Base-by-base conservation (phyloP, 2,329 filamentous ascomycete genomes). In the Aspergillus pseudonomiae region DNA sequence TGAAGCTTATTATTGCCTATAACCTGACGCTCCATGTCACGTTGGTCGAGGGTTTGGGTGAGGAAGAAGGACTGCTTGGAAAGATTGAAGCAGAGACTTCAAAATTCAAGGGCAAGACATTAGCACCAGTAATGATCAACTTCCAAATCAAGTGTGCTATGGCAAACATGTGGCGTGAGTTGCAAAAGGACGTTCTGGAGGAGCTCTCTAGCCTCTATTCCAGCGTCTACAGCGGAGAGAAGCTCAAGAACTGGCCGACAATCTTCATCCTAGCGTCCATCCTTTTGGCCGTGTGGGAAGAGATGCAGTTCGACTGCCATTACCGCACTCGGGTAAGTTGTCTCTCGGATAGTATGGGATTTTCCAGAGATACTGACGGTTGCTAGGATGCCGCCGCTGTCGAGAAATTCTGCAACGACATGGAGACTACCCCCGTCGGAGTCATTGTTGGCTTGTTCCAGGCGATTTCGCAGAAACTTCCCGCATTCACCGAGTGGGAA, bases 221-320 rank as follows among this genome's bases (percentile, higher is more conserved):
- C n/a, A 96, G 93, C 68, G 94, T 98, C 52, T 98, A 98, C 85
- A 96, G 91, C 72, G 94, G 94, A 64, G 94, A 97, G 79, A 94
- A 96, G 80, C 88, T 97, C 71, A 97, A 97, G 88, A 96, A 97
- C 83, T 98, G 94, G 94, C 94, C 94, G 2, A 97, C 94, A 56
- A 98, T 98, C 77, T 98, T 97, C 85, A 96, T 98, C 87, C 85
- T 97, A 61, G 94, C 94, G 11, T 94, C 92, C 5, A 95, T 98
- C 67, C 87, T 98, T 39, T 85, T 98, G 55, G 92, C 92, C 12
- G 93, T 98, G 24, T 98, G 94, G 94, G 94, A 98, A 79, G 91
- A 97, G 85, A 97, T 98, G 89, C 94, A 98, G 79, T 98, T 97
- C 75, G 94, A 98, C 81, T 96, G 92, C 85, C 92, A 97, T 81